Evolutionary conservation across 306 rosid species (phyloP), one percentile per base, ranked within the genome.

Genomic region (Medicago ruthenica): DNA sequence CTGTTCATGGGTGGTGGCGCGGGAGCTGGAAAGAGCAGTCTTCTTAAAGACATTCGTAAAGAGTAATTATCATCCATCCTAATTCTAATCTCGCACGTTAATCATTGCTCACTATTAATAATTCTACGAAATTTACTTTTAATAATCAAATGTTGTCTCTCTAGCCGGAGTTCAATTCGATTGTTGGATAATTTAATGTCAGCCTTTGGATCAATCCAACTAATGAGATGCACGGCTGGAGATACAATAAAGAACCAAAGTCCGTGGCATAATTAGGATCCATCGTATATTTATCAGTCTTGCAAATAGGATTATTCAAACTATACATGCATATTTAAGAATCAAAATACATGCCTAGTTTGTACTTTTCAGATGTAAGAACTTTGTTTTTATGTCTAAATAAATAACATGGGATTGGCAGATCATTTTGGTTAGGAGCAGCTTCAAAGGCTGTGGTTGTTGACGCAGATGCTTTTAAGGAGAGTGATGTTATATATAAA

Each of bases 1-100:
- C 82, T 95, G 8, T 85, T 95, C 4, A 95, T 95, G 93, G 99
- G 99, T 5, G 99, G 99, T 74, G 99, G 99, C 42, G 89, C 89
- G 97, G 97, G 97, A 1, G 97, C 93, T 37, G 97, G 99, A 87
- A 92, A 95, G 74, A 95, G 97, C 87, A 92, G 97, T 7, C 92
- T 92, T 78, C 96, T 95, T 66, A 90, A 90, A 85, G 88, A 87
- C 61, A 89, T 92, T 83, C 87, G 79, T 64, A 86, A 92, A 69
- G 97, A 88, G 99, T 89, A 83, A 65, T 12, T 17, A 9, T 13
- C 59, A n/a, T 27, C 42, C 54, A 14, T 37, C 44, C 1, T 31
- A 60, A n/a, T 63, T 22, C 37, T 16, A 42, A 16, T 64, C 12
- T 63, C 41, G 34, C 63, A n/a, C 6, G 27, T 24, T 24, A 1